A percentile compares a stretch with the other conserved stretches of the same genome.
These are phyloP conservation scores for Hygrophila difformis DNA, from an alignment of 257 asterid species.

Conservation along the genomic window DNA sequence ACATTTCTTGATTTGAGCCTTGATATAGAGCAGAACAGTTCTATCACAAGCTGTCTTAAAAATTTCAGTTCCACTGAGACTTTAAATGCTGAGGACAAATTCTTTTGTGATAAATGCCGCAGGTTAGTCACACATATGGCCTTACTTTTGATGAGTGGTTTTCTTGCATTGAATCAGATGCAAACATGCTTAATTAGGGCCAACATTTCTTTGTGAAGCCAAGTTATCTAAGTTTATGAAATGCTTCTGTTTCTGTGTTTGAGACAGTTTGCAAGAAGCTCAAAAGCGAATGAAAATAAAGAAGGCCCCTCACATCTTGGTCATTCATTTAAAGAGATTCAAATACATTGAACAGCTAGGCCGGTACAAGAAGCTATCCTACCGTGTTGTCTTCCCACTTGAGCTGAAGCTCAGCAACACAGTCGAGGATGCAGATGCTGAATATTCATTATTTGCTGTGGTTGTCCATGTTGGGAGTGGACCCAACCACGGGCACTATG, in stretches of 20 bases:
- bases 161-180: not conserved
- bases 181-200: too few relatives aligned
- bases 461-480: slow-evolving; percentile 87
- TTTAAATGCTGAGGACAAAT: slow-evolving; percentile 77
- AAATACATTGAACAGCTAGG: slow-evolving; percentile 78
- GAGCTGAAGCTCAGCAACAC: slow-evolving; percentile 81
- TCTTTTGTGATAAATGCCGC: slow-evolving; percentile 87
- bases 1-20: slow-evolving; percentile 82
- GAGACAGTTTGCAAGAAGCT: slow-evolving; percentile 90
- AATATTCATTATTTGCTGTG: slow-evolving; percentile 69
- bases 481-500: slow-evolving; percentile 89
- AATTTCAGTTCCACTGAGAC: slow-evolving; percentile 88
- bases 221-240: too few relatives aligned
- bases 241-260: not conserved
- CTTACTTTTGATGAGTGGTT: not conserved
- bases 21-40: slow-evolving; percentile 86
- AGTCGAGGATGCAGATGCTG: slow-evolving; percentile 75
- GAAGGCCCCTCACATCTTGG: slow-evolving; percentile 70
- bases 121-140: slow-evolving; percentile 35
- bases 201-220: too few relatives aligned
- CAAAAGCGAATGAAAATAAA: slow-evolving; percentile 91
- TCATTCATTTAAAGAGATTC: slow-evolving; percentile 74
- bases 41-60: slow-evolving; percentile 80
- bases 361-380: slow-evolving; percentile 68
- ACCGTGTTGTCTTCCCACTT: slow-evolving; percentile 80